phyloP scores from a whole-genome alignment of 2,329 filamentous ascomycete genomes.

The Colletotrichum gloeosporioides region DNA sequence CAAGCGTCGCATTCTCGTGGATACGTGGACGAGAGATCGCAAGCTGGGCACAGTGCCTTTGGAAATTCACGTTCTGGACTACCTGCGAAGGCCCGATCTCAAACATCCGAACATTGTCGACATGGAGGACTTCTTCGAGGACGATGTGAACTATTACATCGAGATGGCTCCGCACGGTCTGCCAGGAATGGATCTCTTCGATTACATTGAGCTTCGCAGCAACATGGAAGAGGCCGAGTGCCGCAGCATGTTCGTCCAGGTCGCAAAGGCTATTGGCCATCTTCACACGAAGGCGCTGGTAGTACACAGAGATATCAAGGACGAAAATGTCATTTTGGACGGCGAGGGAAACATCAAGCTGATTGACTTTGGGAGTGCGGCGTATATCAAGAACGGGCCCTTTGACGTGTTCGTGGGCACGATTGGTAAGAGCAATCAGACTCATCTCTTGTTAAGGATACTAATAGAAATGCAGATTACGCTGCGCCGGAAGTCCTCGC shows the following conservation, averaged over 20 bases:
- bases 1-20: constrained; percentile 93
- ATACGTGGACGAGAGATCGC: constrained; percentile 96
- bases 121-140: constrained; percentile 78
- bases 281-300: constrained; percentile 89
- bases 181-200: constrained; percentile 97
- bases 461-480: constrained; percentile 70
- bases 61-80: constrained; percentile 97
- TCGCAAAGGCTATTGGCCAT: constrained; percentile 88
- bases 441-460: not conserved
- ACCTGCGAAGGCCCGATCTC: constrained; percentile 76
- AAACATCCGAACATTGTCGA: constrained; percentile 74
- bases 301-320: constrained; percentile 98
- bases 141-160: constrained; percentile 95
- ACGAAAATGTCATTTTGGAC: constrained; percentile 96
- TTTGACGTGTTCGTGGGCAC: constrained; percentile 99
- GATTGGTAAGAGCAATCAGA: constrained; percentile 74
- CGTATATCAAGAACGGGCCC: constrained; percentile 97
- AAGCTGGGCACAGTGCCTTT: constrained; percentile 92
- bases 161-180: constrained; percentile 96
- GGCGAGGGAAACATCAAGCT: constrained; percentile 95
- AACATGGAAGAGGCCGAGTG: constrained; percentile 98
- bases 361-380: constrained; percentile 97
- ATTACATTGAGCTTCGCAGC: constrained; percentile 94
- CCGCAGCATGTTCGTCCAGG: constrained; percentile 93
- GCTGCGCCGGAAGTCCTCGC: constrained; percentile 97